A percentile compares a stretch with the other conserved stretches of the same genome.
These are phyloP conservation scores for Rhizoclosmatium sp. DNA, from an alignment of 192 early-diverging fungal species.

Conservation along the genomic window DNA sequence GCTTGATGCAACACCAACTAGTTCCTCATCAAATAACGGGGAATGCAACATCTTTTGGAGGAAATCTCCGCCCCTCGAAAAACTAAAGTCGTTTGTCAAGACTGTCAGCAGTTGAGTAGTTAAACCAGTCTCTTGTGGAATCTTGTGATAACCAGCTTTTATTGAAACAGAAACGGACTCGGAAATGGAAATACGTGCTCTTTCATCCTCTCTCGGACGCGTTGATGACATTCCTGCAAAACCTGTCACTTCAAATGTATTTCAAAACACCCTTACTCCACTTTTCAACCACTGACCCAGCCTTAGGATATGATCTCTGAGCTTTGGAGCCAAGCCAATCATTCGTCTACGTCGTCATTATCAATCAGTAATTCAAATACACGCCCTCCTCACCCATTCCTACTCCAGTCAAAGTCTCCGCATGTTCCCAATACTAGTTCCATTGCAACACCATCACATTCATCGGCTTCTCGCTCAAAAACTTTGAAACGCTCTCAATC, in stretches of 20 bases:
- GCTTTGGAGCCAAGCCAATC: slow-evolving; percentile 3
- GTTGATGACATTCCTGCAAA: background rate
- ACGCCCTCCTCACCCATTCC: background rate
- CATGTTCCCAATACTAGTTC: background rate
- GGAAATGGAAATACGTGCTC: background rate
- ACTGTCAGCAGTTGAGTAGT: background rate
- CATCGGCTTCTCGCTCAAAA: background rate
- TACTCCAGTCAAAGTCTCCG: background rate
- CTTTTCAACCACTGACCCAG: background rate
- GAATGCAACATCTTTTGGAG: slow-evolving; percentile 19
- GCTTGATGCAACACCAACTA: too few relatives aligned
- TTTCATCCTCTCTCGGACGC: slow-evolving; percentile 1
- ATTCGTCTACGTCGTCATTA: background rate
- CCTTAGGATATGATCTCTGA: slow-evolving; percentile 6
- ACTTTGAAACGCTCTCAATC: background rate
- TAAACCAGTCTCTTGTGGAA: background rate
- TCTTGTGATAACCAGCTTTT: background rate
- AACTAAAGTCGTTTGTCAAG: slow-evolving; percentile 2
- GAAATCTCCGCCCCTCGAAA: slow-evolving; percentile 20
- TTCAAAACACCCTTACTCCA: background rate
- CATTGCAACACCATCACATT: too few relatives aligned
- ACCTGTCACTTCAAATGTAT: background rate
- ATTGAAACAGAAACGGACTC: background rate
- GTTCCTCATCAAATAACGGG: background rate
- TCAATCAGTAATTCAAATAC: background rate